phyloP scores from a whole-genome alignment of 257 asterid species.

The Ilex asprella region DNA sequence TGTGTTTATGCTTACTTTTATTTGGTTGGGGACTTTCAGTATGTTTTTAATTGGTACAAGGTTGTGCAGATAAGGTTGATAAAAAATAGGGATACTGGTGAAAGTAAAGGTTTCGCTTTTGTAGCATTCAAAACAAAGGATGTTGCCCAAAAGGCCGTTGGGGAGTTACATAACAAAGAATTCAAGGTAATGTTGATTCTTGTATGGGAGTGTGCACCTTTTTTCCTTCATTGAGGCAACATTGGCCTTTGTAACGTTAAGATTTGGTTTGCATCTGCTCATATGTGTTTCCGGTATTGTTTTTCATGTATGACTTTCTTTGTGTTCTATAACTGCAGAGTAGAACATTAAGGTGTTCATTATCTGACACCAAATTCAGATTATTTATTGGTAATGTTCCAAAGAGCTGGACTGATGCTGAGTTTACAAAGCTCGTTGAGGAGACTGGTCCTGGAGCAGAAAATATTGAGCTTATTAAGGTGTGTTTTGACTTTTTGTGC shows the following conservation, averaged over 20 bases:
- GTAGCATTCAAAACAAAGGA: conserved; percentile 79
- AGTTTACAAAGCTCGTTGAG: conserved; percentile 61
- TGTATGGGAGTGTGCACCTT: conserved; percentile 2
- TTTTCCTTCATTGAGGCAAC: not conserved
- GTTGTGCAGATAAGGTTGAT: conserved; percentile 65
- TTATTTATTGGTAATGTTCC: conserved; percentile 89
- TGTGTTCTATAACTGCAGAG: conserved; percentile 55
- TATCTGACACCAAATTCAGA: conserved; percentile 83
- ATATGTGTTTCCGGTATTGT: conserved; percentile 8
- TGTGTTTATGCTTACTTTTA: too few species aligned
- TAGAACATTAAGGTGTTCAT: conserved; percentile 69
- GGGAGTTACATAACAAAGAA: conserved; percentile 72
- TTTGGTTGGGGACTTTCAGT: not conserved
- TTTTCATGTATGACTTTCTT: conserved; percentile 5
- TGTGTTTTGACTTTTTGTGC: conserved; percentile 19
- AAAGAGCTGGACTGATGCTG: conserved; percentile 74
- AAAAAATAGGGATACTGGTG: conserved; percentile 93
- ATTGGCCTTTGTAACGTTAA: conserved; percentile 1
- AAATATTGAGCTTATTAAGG: conserved; percentile 88
- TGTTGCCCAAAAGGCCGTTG: conserved; percentile 83
- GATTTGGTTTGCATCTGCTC: conserved; percentile 7
- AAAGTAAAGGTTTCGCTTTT: conserved; percentile 95
- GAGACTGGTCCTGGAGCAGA: conserved; percentile 91
- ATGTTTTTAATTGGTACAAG: not conserved
- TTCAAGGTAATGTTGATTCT: conserved; percentile 50